These are phyloP conservation scores for Platanthera zijinensis DNA, from an alignment of 106 monocot species.

Conservation along the genomic window DNA sequence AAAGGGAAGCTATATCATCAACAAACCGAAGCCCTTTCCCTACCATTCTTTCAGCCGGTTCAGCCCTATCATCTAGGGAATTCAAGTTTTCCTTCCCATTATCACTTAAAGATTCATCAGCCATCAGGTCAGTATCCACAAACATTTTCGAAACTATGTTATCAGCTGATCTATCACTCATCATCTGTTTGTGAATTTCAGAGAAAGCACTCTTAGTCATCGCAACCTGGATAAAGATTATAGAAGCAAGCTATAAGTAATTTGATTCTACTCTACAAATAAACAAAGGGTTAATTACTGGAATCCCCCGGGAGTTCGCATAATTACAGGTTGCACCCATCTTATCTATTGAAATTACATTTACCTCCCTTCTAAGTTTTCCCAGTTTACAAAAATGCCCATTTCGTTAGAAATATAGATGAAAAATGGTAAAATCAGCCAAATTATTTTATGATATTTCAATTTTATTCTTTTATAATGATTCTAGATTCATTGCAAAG, in stretches of 20 bases:
- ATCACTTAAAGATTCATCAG: conserved; percentile 23
- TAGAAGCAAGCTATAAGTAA: not conserved
- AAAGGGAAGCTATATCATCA: conserved; percentile 61
- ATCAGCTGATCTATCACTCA: conserved; percentile 24
- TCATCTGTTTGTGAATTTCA: conserved; percentile 69
- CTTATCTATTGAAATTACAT: too few species aligned
- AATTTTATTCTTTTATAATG: too few species aligned
- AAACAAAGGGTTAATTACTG: not conserved
- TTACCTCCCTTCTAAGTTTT: too few species aligned
- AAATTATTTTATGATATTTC: too few species aligned
- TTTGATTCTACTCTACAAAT: not conserved
- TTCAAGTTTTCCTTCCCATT: conserved; percentile 13
- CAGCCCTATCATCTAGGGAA: conserved; percentile 11
- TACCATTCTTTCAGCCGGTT: conserved; percentile 14
- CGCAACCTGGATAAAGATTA: conserved; percentile 44
- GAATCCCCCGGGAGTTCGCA: too few species aligned
- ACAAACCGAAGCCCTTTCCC: conserved; percentile 45
- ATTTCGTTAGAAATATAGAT: too few species aligned
- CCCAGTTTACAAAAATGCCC: too few species aligned
- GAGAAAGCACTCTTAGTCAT: conserved; percentile 64
- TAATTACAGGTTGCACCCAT: too few species aligned
- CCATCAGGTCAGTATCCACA: conserved; percentile 4
- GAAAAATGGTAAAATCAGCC: too few species aligned
- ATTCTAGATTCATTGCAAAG: too few species aligned
- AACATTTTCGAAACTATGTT: conserved; percentile 10